Evolutionary conservation across 2,329 filamentous ascomycete genomes (phyloP), one percentile per base, ranked within the genome.

Genomic region (Hypoxylon sp.): DNA sequence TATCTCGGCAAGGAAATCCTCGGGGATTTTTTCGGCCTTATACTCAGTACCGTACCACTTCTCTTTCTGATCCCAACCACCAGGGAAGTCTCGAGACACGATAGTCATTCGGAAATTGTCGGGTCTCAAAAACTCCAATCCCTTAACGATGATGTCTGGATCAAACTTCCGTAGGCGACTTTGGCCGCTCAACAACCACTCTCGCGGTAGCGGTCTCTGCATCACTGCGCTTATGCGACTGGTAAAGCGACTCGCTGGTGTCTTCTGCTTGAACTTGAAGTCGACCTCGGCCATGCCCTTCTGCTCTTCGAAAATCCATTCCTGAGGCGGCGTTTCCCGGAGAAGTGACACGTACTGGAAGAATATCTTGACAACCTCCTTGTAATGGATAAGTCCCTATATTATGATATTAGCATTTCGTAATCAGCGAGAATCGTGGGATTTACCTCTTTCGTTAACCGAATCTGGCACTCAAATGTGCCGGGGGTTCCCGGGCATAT

Each of bases 41-140:
- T 97, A 97, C 73, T 98, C 94, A 0, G 95, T 99, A 7, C 94
- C 94, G 72, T 99, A 99, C 95, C 95, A 99, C 75, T 94, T 93
- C 80, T 99, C 95, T 74, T 91, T 96, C 75, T 89, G 81, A 68
- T 96, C 86, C 92, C 93, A 97, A 53, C 87, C 85, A 0, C 93
- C 94, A 0, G 94, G 94, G 69, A 89, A 91, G 7, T 91, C 90
- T 73, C 93, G 91, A 22, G 93, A 94, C 26, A 96, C 88, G 51
- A 98, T 84, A 1, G 88, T 89, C 76, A 97, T 85, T 28, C 92
- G 87, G 80, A 98, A 93, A 74, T 97, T 98, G 75, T 98, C 94
- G 0, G 94, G 91, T 19, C 89, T 85, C 49, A 99, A 79, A 72
- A 87, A 91, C 4, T 86, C 84, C 71, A 98, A 81, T 0, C 89